These are phyloP conservation scores for Komagataella ulmi DNA, from an alignment of 805 yeast species.

Conservation along the genomic window DNA sequence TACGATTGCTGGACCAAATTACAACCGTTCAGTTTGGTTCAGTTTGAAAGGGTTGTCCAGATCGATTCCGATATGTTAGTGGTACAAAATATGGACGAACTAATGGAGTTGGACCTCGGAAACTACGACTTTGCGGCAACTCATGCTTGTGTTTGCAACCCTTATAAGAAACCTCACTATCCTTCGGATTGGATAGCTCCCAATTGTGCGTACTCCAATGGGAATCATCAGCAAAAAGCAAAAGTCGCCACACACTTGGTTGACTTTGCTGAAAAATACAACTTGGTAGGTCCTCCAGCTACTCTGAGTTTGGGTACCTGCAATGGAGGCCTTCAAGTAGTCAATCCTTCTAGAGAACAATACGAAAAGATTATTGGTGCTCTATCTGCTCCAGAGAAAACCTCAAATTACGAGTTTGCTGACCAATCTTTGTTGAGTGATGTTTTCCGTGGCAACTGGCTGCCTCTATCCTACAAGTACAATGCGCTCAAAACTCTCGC, in stretches of 20 bases:
- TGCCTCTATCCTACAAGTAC: slow-evolving; percentile 36
- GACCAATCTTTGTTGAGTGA: slow-evolving; percentile 46
- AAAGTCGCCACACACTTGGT: neutral
- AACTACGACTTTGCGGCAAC: slow-evolving; percentile 34
- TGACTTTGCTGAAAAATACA: neutral
- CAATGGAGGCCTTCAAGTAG: slow-evolving; percentile 46
- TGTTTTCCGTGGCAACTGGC: slow-evolving; percentile 36
- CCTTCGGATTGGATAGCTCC: slow-evolving; percentile 37
- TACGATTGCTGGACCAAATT: slow-evolving; percentile 51
- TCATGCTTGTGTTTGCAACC: slow-evolving; percentile 54
- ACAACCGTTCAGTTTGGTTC: slow-evolving; percentile 35
- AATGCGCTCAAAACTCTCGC: slow-evolving; percentile 43
- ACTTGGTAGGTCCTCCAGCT: neutral
- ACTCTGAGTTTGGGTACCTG: slow-evolving; percentile 29
- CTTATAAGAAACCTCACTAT: slow-evolving; percentile 34
- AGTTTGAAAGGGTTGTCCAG: slow-evolving; percentile 40
- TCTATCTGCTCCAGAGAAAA: slow-evolving; percentile 22
- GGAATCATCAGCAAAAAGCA: slow-evolving; percentile 10
- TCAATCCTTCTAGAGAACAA: slow-evolving; percentile 23
- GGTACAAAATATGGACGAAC: slow-evolving; percentile 42
- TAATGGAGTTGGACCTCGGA: slow-evolving; percentile 31
- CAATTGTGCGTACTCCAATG: slow-evolving; percentile 37
- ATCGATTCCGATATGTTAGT: slow-evolving; percentile 52
- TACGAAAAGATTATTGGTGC: slow-evolving; percentile 28
- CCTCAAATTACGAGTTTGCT: slow-evolving; percentile 35